These are phyloP conservation scores for Triadica sebifera DNA, from an alignment of 345 rosid species.

Conservation along the genomic window DNA sequence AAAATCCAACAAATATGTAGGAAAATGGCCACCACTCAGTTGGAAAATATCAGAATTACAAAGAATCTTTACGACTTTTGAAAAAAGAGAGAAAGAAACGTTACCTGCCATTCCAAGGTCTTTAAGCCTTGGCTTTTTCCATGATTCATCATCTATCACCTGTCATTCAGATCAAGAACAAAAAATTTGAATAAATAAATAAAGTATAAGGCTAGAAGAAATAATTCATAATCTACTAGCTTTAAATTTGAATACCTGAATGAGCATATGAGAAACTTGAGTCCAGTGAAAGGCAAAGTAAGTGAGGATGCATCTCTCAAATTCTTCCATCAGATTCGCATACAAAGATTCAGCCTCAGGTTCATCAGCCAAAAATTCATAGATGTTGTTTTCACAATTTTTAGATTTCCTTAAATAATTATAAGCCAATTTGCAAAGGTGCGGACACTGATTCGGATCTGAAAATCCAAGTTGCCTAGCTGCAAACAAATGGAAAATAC, in stretches of 20 bases:
- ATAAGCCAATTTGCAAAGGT: slow-evolving; percentile 76
- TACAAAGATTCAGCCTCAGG: slow-evolving; percentile 66
- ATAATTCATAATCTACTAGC: background rate
- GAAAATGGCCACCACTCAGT: background rate
- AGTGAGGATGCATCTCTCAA: slow-evolving; percentile 86
- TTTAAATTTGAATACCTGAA: slow-evolving; percentile 46
- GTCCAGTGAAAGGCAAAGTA: slow-evolving; percentile 90
- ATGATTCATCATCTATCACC: slow-evolving; percentile 63
- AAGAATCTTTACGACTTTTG: no score
- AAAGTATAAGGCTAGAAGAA: background rate
- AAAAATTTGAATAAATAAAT: background rate
- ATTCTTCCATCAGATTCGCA: slow-evolving; percentile 82
- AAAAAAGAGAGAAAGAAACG: background rate
- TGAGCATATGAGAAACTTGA: slow-evolving; percentile 67
- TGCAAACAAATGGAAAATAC: slow-evolving; percentile 22
- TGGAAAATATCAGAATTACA: background rate
- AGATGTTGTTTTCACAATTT: slow-evolving; percentile 72
- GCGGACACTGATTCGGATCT: slow-evolving; percentile 75
- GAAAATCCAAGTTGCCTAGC: slow-evolving; percentile 86
- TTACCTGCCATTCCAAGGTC: slow-evolving; percentile 81
- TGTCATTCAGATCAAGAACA: slow-evolving; percentile 14
- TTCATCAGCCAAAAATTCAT: slow-evolving; percentile 52
- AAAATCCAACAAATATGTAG: no score
- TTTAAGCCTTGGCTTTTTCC: slow-evolving; percentile 69
- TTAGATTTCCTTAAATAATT: slow-evolving; percentile 68